phyloP scores from a whole-genome alignment of 208 protist species.

The Crithidia expoeki region DNA sequence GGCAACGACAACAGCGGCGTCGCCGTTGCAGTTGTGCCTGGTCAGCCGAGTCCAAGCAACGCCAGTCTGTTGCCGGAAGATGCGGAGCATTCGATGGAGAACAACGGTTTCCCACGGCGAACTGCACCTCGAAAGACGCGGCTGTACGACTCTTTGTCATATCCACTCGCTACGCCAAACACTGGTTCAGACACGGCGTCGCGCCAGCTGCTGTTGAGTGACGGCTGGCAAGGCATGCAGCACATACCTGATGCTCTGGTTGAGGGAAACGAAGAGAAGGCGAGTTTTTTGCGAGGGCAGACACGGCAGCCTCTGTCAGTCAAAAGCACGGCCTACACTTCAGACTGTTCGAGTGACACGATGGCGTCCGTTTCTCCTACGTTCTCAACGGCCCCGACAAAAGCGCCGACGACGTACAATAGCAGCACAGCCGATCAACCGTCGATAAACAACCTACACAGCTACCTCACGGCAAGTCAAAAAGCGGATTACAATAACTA shows the following conservation, averaged over 20 bases:
- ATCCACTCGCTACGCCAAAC: neutral
- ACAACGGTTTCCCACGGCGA: neutral
- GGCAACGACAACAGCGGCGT: neutral
- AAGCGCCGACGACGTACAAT: conserved; percentile 13
- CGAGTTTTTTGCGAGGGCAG: neutral
- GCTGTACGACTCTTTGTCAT: neutral
- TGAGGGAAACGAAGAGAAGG: neutral
- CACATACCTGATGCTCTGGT: neutral
- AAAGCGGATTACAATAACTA: conserved; percentile 49
- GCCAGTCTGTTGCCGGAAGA: neutral
- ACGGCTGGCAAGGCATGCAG: neutral
- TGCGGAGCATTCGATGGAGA: neutral
- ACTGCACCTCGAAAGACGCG: neutral
- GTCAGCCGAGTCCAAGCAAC: neutral
- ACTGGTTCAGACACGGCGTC: neutral
- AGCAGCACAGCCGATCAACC: neutral
- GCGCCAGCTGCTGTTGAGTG: conserved; percentile 12
- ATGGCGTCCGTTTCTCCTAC: neutral
- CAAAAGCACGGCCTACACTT: neutral
- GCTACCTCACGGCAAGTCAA: conserved; percentile 39
- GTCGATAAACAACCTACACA: neutral
- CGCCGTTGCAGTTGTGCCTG: neutral
- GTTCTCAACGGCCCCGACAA: conserved; percentile 1
- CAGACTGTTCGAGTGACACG: neutral
- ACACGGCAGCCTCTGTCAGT: neutral